Percentiles rank a stretch among this genome's conserved stretches.
These are phyloP conservation scores for Pseudognaphalium luteoalbum DNA, from an alignment of 129 eudicot species.

Conservation along the genomic window DNA sequence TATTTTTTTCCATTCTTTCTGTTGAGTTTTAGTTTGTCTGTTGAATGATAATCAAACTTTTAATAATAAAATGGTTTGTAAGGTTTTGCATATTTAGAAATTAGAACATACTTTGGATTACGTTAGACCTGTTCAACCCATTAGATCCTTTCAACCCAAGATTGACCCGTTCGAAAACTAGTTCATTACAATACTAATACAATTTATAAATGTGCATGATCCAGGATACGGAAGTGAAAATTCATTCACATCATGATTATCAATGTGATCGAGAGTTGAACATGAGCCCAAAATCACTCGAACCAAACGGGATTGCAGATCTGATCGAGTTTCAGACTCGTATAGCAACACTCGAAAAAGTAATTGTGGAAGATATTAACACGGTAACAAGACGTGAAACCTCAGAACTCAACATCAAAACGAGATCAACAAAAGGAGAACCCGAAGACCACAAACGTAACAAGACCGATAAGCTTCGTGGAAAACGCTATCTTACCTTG, in stretches of 20 bases:
- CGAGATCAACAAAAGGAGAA: slow-evolving; percentile 37
- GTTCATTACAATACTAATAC: neutral
- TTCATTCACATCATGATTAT: slow-evolving; percentile 29
- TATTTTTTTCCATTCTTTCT: neutral
- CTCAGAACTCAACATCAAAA: slow-evolving; percentile 30
- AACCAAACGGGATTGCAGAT: slow-evolving; percentile 44
- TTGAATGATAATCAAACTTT: too few relatives aligned
- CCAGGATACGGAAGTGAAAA: slow-evolving; percentile 45
- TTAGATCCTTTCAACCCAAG: neutral
- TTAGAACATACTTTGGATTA: neutral
- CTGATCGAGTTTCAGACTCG: slow-evolving; percentile 61
- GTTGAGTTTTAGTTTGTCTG: neutral
- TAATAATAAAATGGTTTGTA: too few relatives aligned
- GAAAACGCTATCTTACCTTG: slow-evolving; percentile 32
- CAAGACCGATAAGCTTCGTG: slow-evolving; percentile 35
- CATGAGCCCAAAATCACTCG: slow-evolving; percentile 29
- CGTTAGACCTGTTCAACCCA: neutral
- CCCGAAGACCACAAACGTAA: slow-evolving; percentile 22
- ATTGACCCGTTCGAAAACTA: neutral
- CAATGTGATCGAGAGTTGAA: slow-evolving; percentile 19
- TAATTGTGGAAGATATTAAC: slow-evolving; percentile 50
- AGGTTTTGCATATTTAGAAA: too few relatives aligned
- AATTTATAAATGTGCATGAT: neutral
- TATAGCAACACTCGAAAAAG: slow-evolving; percentile 61
- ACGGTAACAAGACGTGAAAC: slow-evolving; percentile 32